Percentiles rank a stretch among this genome's conserved stretches.
phyloP scores from a whole-genome alignment of 2,329 filamentous ascomycete genomes.

The Penicillium palitans region DNA sequence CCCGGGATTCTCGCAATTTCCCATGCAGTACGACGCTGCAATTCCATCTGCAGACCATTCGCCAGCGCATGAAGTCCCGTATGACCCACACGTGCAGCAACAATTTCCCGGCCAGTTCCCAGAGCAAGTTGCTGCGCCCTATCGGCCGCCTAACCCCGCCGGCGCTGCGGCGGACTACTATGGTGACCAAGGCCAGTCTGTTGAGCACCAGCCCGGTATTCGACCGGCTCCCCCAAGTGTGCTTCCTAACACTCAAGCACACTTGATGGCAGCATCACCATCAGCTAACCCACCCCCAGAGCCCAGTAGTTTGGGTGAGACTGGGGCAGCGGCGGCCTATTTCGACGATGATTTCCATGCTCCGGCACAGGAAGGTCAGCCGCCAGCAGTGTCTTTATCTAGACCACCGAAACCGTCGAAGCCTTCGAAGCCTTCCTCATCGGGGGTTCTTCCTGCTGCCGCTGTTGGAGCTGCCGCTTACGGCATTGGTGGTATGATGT shows the following conservation, averaged over 20 bases:
- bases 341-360: constrained; percentile 37
- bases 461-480: constrained; percentile 41
- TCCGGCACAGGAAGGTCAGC: constrained; percentile 20
- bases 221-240: constrained; percentile 54
- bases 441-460: constrained; percentile 33
- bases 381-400: constrained; percentile 18
- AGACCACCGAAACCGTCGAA: constrained; percentile 34
- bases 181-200: constrained; percentile 62
- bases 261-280: constrained; percentile 56
- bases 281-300: constrained; percentile 57
- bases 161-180: constrained; percentile 64
- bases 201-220: constrained; percentile 60
- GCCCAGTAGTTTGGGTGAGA: constrained; percentile 52
- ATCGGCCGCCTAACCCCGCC: constrained; percentile 48
- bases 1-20: constrained; percentile 37
- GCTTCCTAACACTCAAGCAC: constrained; percentile 57
- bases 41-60: constrained; percentile 20
- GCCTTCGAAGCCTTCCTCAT: constrained; percentile 29
- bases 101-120: constrained; percentile 63
- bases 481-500: constrained; percentile 41
- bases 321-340: constrained; percentile 58
- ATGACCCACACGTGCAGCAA: constrained; percentile 53
- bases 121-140: constrained; percentile 46
- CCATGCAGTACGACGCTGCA: constrained; percentile 33
- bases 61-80: constrained; percentile 28